Evolutionary conservation across 2,329 filamentous ascomycete species (phyloP), one percentile per base, ranked within the genome.

Genomic region (Chalara sp.): DNA sequence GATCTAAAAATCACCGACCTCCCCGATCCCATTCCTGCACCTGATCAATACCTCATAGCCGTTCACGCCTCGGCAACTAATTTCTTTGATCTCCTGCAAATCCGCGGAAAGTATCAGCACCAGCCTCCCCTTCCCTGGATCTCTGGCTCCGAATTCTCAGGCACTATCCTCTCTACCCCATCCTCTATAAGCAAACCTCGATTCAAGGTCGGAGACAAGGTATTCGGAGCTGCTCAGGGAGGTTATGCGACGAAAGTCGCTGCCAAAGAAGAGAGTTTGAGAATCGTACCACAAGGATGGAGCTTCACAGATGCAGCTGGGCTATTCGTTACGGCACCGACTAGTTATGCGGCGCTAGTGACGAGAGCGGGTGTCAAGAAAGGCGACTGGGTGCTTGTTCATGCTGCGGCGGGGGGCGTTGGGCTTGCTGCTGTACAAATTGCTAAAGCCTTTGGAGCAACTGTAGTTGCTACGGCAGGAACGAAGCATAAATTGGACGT

Each of bases 61-160:
- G 87, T 97, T 62, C 87, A 89, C 69, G 89, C 92, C 44, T 80
- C 87, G 0, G 92, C 89, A 21, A 88, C 89, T 63, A 97, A 97
- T 73, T 97, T 97, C 79, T 97, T 96, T 74, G 92, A 97, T 68
- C 86, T 96, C 52, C 81, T 97, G 49, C 92, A 97, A 66, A 89
- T 96, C 64, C 86, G 89, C 64, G 92, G 92, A 51, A 95, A 95
- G 79, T 97, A 97, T 71, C 92, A 97, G 66, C 79, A 89, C 66
- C 91, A 96, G 63, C 90, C 90, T 0, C 82, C 53, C 12, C 83
- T 96, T 46, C 91, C 91, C 32, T 96, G 91, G 90, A 72, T 92
- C 46, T 82, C 89, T 0, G 92, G 92, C 54, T 80, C 81, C 63
- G 92, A 97, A 67, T 97, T 96, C 72, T 81, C 88, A 29, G 92